Evolutionary conservation across 1,284 basidiomycete species (phyloP).

Genomic region (Meira nashicola): DNA sequence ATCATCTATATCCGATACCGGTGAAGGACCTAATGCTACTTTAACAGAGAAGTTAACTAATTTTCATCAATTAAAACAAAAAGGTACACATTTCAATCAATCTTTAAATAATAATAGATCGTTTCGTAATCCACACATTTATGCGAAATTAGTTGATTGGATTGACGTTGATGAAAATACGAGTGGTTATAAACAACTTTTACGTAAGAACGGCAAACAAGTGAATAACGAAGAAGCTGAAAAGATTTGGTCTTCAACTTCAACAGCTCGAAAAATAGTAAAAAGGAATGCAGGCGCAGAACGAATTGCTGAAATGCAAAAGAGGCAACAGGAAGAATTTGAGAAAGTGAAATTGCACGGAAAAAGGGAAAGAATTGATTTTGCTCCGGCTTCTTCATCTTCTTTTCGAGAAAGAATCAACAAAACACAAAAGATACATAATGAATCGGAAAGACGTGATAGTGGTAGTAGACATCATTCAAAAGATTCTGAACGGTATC

Average conservation of each 20-base stretch:
- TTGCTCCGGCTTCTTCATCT: not conserved
- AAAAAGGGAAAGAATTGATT: not conserved
- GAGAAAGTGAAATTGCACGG: not conserved
- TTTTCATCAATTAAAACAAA: slow-evolving; percentile 65
- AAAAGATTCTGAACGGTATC: too few relatives aligned
- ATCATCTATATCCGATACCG: too few relatives aligned
- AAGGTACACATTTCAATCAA: slow-evolving; percentile 80
- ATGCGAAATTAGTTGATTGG: slow-evolving; percentile 86
- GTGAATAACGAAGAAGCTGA: not conserved
- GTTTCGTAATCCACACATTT: slow-evolving; percentile 91
- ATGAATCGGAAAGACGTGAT: too few relatives aligned
- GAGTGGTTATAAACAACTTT: slow-evolving; percentile 10
- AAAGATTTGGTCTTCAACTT: not conserved
- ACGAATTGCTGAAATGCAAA: not conserved
- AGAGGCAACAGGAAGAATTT: slow-evolving; percentile 3
- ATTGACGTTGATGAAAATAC: slow-evolving; percentile 73
- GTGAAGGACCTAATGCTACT: not conserved
- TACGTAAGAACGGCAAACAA: not conserved
- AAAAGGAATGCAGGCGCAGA: not conserved
- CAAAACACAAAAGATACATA: too few relatives aligned
- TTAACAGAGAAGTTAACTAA: slow-evolving; percentile 61
- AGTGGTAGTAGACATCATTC: too few relatives aligned
- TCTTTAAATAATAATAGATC: slow-evolving; percentile 80
- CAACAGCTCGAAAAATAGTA: not conserved
- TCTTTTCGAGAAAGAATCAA: too few relatives aligned